Evolutionary conservation across 495 filamentous ascomycete genomes (phyloP), one percentile per base, ranked within the genome.

Genomic region (Annulohypoxylon maeteangense): DNA sequence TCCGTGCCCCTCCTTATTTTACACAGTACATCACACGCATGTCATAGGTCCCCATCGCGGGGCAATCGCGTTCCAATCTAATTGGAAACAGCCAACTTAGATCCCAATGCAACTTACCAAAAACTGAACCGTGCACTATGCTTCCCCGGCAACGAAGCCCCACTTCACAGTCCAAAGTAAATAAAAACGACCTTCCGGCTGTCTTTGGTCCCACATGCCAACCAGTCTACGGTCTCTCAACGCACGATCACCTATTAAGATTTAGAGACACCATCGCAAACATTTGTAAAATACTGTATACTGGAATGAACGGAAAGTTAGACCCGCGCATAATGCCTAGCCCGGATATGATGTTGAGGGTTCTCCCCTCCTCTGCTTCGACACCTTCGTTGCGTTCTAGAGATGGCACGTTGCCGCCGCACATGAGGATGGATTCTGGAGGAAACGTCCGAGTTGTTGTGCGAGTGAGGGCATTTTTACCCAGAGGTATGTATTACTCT

Each of bases 371-470:
- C 31, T 87, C 83, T 59, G 90, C 89, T 50, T 92, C 89, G 47
- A 88, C 88, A 11, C 88, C 88, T 23, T 93, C 91, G 36, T 78
- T 95, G 75, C 90, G 92, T 40, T 91, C 91, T 11, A 82, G 91
- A 72, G 90, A 94, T 76, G 86, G 87, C 31, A 86, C 87, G 23
- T 78, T 88, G 12, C 78, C 81, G 36, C 73, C 80, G 27, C 81
- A 80, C 45, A 80, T 82, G 53, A 81, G 79, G 79, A 80, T 78
- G 76, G 85, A 87, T 45, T 81, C 84, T 12, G 93, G 90, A 36
- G 94, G 93, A 12, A 98, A 98, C 84, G 95, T 99, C 57, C 89
- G 91, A 77, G 95, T 99, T 18, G 95, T 98, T 12, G 95, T 99
- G 72, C 84, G 95, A 69, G 94, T 97, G 59, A 86, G 95, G 70